phyloP scores from a whole-genome alignment of 1,139 yeast species.

The Candida glucosophila region DNA sequence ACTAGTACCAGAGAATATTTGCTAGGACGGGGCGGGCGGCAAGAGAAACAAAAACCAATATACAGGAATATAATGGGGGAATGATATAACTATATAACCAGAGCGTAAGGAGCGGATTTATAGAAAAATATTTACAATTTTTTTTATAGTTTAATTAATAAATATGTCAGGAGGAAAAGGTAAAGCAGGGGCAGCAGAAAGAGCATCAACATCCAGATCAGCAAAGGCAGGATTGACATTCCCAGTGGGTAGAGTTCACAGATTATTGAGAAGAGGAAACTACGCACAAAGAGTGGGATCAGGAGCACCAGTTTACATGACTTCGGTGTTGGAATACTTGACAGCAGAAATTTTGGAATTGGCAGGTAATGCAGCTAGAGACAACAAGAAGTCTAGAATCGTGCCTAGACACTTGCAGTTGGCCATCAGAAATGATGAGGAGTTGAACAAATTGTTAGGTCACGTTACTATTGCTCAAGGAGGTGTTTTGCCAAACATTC shows the following conservation, averaged over 20 bases:
- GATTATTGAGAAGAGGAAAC: constrained; percentile 47
- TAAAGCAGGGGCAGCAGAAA: constrained; percentile 44
- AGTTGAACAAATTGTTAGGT: constrained; percentile 60
- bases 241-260: constrained; percentile 51
- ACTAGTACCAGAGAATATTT: too few species aligned
- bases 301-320: constrained; percentile 48
- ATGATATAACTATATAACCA: too few species aligned
- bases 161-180: constrained; percentile 49
- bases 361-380: constrained; percentile 52
- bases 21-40: too few species aligned
- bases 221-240: constrained; percentile 47
- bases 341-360: constrained; percentile 49
- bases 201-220: constrained; percentile 46
- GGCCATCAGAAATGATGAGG: constrained; percentile 50
- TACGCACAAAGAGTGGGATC: constrained; percentile 51
- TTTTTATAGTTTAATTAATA: constrained; percentile 37
- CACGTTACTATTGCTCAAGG: constrained; percentile 94
- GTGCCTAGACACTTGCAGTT: constrained; percentile 46
- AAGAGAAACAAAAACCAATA: too few species aligned
- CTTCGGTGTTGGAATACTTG: constrained; percentile 45
- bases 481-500: constrained; percentile 97
- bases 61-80: too few species aligned
- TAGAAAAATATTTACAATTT: too few species aligned
- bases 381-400: constrained; percentile 51
- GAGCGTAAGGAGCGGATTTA: too few species aligned